Conservation (phyloP, 768 basidiomycete genomes). For the Trichaptum fuscoviolaceum region DNA sequence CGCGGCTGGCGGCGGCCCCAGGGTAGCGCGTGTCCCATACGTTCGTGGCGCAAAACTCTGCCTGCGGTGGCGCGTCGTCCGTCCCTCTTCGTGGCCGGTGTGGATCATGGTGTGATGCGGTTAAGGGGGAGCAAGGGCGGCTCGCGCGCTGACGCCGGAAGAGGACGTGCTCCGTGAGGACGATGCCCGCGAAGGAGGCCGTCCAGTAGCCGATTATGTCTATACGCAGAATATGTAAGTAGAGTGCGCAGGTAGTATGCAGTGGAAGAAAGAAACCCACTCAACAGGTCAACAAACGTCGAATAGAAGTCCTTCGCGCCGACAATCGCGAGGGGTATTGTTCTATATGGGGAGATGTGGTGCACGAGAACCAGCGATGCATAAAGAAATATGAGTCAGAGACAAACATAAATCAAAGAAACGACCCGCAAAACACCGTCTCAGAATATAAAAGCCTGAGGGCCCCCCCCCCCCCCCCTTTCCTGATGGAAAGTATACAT, state of each 20-base stretch:
- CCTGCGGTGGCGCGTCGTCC: too few relatives aligned
- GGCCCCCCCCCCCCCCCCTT: too few relatives aligned
- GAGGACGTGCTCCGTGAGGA: slow-evolving; percentile 39
- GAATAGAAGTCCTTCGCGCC: slow-evolving; percentile 41
- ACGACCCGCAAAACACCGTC: neutral
- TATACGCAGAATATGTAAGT: slow-evolving; percentile 13
- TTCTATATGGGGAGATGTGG: slow-evolving; percentile 21
- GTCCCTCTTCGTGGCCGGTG: too few relatives aligned
- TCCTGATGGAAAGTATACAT: neutral
- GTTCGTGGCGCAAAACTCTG: too few relatives aligned
- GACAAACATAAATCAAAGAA: slow-evolving; percentile 5
- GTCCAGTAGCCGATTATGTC: slow-evolving; percentile 45
- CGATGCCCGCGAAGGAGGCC: slow-evolving; percentile 30
- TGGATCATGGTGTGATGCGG: too few relatives aligned
- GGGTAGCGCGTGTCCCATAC: too few relatives aligned
- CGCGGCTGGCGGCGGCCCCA: too few relatives aligned
- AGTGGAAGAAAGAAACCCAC: slow-evolving; percentile 20
- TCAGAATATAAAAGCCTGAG: neutral
- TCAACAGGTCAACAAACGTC: slow-evolving; percentile 38
- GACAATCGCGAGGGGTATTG: slow-evolving; percentile 43
- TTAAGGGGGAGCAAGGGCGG: too few relatives aligned
- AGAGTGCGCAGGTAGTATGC: neutral
- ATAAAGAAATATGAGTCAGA: too few relatives aligned
- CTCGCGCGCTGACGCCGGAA: slow-evolving; percentile 25
- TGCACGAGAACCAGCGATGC: too few relatives aligned